phyloP scores from a whole-genome alignment of 2,329 filamentous ascomycete genomes.

The Aspergillus versicolor region DNA sequence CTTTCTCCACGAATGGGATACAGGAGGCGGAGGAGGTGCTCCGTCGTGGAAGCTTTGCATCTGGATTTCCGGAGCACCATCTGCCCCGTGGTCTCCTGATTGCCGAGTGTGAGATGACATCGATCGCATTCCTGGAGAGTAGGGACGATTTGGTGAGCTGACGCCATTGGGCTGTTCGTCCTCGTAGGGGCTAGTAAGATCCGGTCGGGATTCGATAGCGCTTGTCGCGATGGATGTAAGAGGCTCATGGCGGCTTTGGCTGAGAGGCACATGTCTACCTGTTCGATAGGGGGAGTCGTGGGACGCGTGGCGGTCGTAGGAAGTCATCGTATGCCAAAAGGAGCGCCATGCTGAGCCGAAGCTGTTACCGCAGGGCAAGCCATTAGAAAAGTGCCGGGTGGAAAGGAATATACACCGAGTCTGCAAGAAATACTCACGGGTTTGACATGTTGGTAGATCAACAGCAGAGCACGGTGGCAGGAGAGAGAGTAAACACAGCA shows the following conservation, averaged over 20 bases:
- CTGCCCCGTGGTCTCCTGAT: constrained; percentile 63
- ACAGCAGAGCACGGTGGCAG: not conserved
- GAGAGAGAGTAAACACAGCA: constrained; percentile 8
- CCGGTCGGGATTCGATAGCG: constrained; percentile 81
- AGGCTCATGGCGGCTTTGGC: constrained; percentile 75
- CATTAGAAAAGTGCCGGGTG: not conserved
- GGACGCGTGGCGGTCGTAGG: constrained; percentile 78
- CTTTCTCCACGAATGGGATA: constrained; percentile 86
- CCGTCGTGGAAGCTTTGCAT: constrained; percentile 97
- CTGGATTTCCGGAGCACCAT: constrained; percentile 78
- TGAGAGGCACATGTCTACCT: constrained; percentile 84
- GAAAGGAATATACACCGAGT: not conserved
- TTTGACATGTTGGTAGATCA: constrained; percentile 21
- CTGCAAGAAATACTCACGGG: constrained; percentile 18
- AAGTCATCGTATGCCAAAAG: constrained; percentile 92
- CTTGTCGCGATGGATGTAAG: constrained; percentile 83
- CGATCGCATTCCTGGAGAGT: constrained; percentile 89
- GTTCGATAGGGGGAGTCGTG: constrained; percentile 92
- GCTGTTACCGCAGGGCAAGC: constrained; percentile 39
- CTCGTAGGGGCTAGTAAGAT: constrained; percentile 75
- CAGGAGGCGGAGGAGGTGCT: constrained; percentile 82
- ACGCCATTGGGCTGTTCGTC: constrained; percentile 63
- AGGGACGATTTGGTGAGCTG: constrained; percentile 66
- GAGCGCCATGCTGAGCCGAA: constrained; percentile 74
- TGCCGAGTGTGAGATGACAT: constrained; percentile 62